Base-by-base conservation (phyloP, 768 basidiomycete species). In the Psilocybe cubensis region DNA sequence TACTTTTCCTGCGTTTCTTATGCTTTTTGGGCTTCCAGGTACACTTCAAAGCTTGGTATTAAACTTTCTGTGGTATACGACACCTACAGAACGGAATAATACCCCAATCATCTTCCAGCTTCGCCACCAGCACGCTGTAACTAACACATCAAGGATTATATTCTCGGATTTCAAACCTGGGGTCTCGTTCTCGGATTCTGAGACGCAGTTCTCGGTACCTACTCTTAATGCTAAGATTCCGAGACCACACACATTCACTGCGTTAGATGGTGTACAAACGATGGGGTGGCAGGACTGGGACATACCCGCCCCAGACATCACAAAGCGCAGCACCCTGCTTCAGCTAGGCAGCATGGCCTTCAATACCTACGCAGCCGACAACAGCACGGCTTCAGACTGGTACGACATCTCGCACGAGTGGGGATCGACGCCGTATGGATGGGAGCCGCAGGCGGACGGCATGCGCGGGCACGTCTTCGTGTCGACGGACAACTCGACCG, bases 401-500 rank as follows among this genome's bases (percentile, higher is more conserved):
- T 96, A 92, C 65, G 80, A 82, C 20, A 60, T 92, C 11, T 79
- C 80, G 0, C 74, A 76, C 6, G 76, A 79, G 2, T 96, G 87
- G 84, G 87, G 31, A 2, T 67, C 66, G 3, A 57, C 78, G 25
- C 91, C 95, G 0, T 88, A 94, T 63, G 96, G 96, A 11, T 98
- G 96, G 95, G 85, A 90, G 62, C 88, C 91, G 0, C 83, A 88
- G 23, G 86, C 86, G n/a, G 92, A 97, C 68, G 94, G 95, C 0
- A 83, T 98, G 58, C 83, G 96, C 43, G 96, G 96, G 0, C 95
- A 98, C 65, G 75, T 98, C 20, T 97, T 96, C 63, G 91, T 89
- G n/a, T 84, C 85, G 1, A 77, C 78, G 9, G 89, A 92, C 70
- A 94, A 96, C 63, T 85, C 85, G 12, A 96, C 92, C 0, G 91